Base-by-base conservation (phyloP, 1,139 yeast species). In the Meyerozyma sp. region DNA sequence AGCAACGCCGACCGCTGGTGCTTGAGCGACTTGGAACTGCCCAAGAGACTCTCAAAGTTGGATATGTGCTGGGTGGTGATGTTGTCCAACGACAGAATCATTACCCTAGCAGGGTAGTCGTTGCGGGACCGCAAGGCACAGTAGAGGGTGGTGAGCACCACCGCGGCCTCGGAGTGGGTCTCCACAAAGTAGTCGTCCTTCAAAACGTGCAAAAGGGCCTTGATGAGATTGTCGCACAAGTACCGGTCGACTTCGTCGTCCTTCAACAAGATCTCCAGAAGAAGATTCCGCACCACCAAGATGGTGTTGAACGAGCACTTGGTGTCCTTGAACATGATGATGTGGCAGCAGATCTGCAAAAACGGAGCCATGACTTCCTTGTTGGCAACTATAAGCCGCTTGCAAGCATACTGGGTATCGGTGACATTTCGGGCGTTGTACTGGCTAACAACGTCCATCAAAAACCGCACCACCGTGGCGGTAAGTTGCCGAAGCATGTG, bases 231-330 rank as follows among this genome's bases (percentile, higher is more conserved):
- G 43, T 82, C 84, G 53, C 87, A 79, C 44, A 91, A 70, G 58
- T 81, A 89, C 50, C 78, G 79, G 63, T 90, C 96, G 39, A 90
- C 94, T 50, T 83, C 87, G 29, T 79, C 82, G 58, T 86, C 84
- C 50, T 81, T 79, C 44, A 83, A 68, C 36, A 86, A 68, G 28
- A 88, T 79, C 30, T 85, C 89, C 10, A 75, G 75, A 32, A 84
- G 65, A 41, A 91, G 73, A 49, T 86, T 84, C 48, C 95, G 75
- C 46, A 93, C 72, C 20, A 91, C 82, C 50, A 91, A 66, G 41
- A 93, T 85, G 7, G 95, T 87, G 61, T 93, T 93, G 67, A 86
- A 91, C 9, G 96, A 84, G 61, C 98, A 91, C 56, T 94, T 84
- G 35, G 94, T 87, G 57, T 93, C 98, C 55, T 85, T 87, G 61